A percentile compares a stretch with the other conserved stretches of the same genome.
Evolutionary conservation across 2,329 filamentous ascomycete genomes (phyloP).

Genomic region (Cephalotrichum gorgonifer): DNA sequence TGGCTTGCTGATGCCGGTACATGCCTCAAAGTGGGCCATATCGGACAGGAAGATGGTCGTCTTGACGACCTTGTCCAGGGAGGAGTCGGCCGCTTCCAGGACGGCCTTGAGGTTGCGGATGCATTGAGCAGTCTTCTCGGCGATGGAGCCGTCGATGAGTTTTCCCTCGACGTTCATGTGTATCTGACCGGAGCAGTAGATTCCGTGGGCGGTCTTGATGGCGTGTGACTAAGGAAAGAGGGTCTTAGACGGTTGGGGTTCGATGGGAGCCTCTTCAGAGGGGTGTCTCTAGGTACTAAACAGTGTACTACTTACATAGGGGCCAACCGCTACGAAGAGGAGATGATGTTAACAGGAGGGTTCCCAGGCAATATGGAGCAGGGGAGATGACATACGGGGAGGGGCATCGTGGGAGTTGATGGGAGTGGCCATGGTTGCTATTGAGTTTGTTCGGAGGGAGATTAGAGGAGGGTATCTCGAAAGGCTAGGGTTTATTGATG

Average conservation of each 20-base stretch:
- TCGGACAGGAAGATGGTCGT: slow-evolving; percentile 84
- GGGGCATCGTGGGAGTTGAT: slow-evolving; percentile 50
- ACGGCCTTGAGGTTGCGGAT: slow-evolving; percentile 77
- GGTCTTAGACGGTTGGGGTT: slow-evolving; percentile 8
- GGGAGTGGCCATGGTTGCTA: slow-evolving; percentile 17
- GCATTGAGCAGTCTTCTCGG: slow-evolving; percentile 51
- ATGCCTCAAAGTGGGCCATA: slow-evolving; percentile 73
- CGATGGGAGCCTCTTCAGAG: neutral
- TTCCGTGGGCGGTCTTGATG: slow-evolving; percentile 53
- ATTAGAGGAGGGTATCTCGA: neutral
- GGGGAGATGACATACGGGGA: slow-evolving; percentile 34
- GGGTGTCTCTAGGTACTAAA: too few relatives aligned
- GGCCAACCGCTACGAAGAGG: slow-evolving; percentile 40
- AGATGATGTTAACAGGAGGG: neutral
- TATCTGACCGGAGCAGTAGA: slow-evolving; percentile 65
- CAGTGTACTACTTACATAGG: slow-evolving; percentile 40
- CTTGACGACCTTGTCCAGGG: slow-evolving; percentile 75
- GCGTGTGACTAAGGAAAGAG: slow-evolving; percentile 55
- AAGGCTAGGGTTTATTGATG: neutral
- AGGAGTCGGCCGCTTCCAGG: slow-evolving; percentile 69
- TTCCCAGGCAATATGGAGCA: neutral
- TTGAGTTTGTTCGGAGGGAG: slow-evolving; percentile 9
- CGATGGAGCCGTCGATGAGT: slow-evolving; percentile 48
- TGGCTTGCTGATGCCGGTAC: slow-evolving; percentile 12
- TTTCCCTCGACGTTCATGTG: slow-evolving; percentile 50